Evolutionary conservation across 768 basidiomycete species (phyloP).

Genomic region (Lactifluus subvellereus): DNA sequence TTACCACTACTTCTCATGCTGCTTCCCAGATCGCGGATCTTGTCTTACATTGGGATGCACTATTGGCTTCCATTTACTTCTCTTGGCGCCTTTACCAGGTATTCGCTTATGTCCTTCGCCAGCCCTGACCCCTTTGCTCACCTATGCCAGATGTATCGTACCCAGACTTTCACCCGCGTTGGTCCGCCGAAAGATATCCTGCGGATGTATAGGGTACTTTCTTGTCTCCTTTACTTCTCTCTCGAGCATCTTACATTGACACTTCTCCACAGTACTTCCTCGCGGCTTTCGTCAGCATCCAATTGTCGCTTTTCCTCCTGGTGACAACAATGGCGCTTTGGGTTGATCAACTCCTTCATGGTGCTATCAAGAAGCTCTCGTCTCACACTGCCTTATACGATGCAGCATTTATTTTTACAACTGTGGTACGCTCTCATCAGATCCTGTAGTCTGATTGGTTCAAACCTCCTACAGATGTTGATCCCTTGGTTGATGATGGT

Average conservation of each 20-base stretch:
- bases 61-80: slow-evolving; percentile 39
- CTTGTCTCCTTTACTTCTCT: slow-evolving; percentile 11
- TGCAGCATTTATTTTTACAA: slow-evolving; percentile 41
- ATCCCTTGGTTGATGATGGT: slow-evolving; percentile 52
- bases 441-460: neutral
- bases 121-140: neutral
- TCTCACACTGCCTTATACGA: slow-evolving; percentile 39
- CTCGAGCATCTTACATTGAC: neutral
- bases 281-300: slow-evolving; percentile 48
- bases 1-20: neutral
- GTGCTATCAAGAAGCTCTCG: slow-evolving; percentile 41
- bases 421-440: slow-evolving; percentile 34
- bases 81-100: slow-evolving; percentile 45
- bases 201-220: slow-evolving; percentile 43
- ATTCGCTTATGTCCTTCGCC: neutral
- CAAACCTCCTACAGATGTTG: slow-evolving; percentile 33
- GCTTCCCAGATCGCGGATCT: slow-evolving; percentile 43
- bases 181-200: slow-evolving; percentile 48
- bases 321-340: slow-evolving; percentile 48
- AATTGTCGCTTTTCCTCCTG: slow-evolving; percentile 49
- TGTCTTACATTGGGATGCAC: slow-evolving; percentile 39
- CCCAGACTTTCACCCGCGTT: slow-evolving; percentile 45
- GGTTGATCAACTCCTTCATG: slow-evolving; percentile 48
- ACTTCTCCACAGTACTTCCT: slow-evolving; percentile 42
- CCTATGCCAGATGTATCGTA: slow-evolving; percentile 37